Conservation (phyloP, 2,329 filamentous ascomycete species). For the Tolypocladium nubicola region DNA sequence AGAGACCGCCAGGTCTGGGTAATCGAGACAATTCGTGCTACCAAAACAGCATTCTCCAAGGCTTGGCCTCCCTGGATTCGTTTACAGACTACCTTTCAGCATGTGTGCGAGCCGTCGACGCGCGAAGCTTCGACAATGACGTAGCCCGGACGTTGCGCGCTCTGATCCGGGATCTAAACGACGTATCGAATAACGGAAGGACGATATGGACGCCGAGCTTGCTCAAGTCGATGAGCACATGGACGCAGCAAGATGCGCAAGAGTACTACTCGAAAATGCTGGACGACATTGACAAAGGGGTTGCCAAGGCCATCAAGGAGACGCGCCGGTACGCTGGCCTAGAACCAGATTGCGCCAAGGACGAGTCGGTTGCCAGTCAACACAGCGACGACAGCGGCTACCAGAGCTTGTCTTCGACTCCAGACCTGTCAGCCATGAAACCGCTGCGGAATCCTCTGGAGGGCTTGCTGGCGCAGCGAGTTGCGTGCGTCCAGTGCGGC, state of each 20-base stretch:
- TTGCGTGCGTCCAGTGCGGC: constrained; percentile 77
- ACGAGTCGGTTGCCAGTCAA: constrained; percentile 34
- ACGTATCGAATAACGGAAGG: constrained; percentile 58
- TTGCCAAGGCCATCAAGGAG: constrained; percentile 36
- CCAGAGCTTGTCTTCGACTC: constrained; percentile 30
- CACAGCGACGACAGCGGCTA: constrained; percentile 49
- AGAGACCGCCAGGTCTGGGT: constrained; percentile 58
- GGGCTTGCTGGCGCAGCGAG: constrained; percentile 76
- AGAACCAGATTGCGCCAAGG: constrained; percentile 25
- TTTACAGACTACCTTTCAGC: constrained; percentile 55
- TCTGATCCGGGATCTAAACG: constrained; percentile 60
- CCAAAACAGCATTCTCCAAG: constrained; percentile 90
- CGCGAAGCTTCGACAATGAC: constrained; percentile 18
- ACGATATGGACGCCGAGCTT: constrained; percentile 73
- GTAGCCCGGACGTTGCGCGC: constrained; percentile 44
- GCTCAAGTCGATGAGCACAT: constrained; percentile 87
- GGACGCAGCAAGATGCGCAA: constrained; percentile 94
- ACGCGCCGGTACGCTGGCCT: constrained; percentile 23
- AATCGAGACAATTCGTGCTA: constrained; percentile 97
- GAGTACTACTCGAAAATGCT: constrained; percentile 91
- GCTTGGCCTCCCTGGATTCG: constrained; percentile 63
- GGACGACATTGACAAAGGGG: constrained; percentile 73
- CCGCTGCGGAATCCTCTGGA: constrained; percentile 66
- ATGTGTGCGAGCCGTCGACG: constrained; percentile 21
- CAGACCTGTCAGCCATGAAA: constrained; percentile 26